These are phyloP conservation scores for Colletotrichum paranaense DNA, from an alignment of 2,329 filamentous ascomycete species.

Conservation along the genomic window DNA sequence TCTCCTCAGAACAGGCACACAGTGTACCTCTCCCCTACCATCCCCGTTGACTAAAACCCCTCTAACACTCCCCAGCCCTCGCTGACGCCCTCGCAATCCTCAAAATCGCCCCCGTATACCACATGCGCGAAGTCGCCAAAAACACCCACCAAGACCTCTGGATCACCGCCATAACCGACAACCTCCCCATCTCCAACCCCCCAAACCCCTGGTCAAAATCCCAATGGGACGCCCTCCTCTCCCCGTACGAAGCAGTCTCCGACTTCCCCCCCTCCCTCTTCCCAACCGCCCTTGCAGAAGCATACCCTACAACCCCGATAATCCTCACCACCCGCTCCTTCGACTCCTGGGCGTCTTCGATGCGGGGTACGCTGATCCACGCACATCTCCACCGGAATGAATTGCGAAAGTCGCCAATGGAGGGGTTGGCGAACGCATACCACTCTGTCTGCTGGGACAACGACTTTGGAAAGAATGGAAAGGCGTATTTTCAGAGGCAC, in stretches of 20 bases:
- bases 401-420: conserved; percentile 37
- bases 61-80: conserved; percentile 38
- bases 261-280: conserved; percentile 51
- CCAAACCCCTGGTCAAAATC: conserved; percentile 42
- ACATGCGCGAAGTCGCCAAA: conserved; percentile 47
- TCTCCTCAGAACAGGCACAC: conserved; percentile 46
- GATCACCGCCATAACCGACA: conserved; percentile 47
- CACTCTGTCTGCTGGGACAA: conserved; percentile 43
- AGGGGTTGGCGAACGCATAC: conserved; percentile 39
- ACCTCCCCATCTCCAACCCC: conserved; percentile 39
- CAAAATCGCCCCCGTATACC: conserved; percentile 46
- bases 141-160: conserved; percentile 47
- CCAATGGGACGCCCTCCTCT: conserved; percentile 49
- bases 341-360: conserved; percentile 66
- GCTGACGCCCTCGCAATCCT: conserved; percentile 44
- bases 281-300: conserved; percentile 68
- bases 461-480: conserved; percentile 41
- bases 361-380: conserved; percentile 45
- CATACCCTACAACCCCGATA: conserved; percentile 72
- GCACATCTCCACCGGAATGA: conserved; percentile 31
- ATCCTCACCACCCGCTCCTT: conserved; percentile 69
- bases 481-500: conserved; percentile 40
- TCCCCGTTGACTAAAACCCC: not conserved
- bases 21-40: conserved; percentile 37
- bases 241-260: conserved; percentile 39